These are phyloP conservation scores for Lotmaria passim DNA, from an alignment of 208 protist species.

Conservation along the genomic window DNA sequence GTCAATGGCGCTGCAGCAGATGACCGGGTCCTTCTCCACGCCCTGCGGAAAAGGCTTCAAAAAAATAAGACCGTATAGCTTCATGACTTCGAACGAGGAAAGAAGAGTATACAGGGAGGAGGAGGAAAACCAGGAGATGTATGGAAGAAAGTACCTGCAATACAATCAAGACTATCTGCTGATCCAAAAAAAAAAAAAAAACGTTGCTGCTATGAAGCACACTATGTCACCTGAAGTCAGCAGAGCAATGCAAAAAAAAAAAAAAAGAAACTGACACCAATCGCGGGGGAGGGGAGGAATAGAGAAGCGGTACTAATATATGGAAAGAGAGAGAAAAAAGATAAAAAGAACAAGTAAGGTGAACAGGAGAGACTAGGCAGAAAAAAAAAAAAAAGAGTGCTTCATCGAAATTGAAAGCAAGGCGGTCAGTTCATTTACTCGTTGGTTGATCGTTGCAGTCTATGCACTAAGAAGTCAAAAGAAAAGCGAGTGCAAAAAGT, in stretches of 20 bases:
- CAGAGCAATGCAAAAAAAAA: background rate
- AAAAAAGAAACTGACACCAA: background rate
- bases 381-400: background rate
- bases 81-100: constrained; percentile 57
- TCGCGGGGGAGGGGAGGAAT: background rate
- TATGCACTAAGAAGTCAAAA: no score
- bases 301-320: background rate
- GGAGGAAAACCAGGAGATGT: background rate
- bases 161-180: no score
- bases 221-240: no score
- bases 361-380: background rate
- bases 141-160: background rate
- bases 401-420: no score
- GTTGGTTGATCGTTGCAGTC: no score
- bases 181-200: no score
- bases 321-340: background rate
- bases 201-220: no score
- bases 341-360: background rate
- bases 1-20: constrained; percentile 82
- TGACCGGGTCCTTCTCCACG: constrained; percentile 72
- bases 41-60: constrained; percentile 57
- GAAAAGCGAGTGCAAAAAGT: no score
- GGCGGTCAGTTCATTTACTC: no score
- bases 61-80: constrained; percentile 76
- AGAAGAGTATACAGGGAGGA: background rate